These are phyloP conservation scores for Fusarium denticulatum DNA, from an alignment of 2,329 filamentous ascomycete genomes.

Conservation along the genomic window DNA sequence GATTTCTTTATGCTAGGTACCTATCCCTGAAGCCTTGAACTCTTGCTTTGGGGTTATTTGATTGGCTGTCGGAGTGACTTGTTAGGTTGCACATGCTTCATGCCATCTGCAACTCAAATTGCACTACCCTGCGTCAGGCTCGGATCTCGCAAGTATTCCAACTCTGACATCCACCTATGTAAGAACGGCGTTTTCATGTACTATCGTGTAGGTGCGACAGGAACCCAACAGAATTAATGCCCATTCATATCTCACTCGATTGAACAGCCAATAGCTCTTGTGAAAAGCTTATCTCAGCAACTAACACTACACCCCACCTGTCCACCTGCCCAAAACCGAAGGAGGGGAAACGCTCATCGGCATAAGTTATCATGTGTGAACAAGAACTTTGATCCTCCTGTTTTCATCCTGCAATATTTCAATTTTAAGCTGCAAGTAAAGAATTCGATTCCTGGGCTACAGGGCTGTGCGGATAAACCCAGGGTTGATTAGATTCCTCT, in stretches of 20 bases:
- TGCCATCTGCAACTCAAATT: conserved; percentile 15
- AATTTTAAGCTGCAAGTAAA: conserved; percentile 1
- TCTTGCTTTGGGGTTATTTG: not conserved
- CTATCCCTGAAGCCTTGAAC: not conserved
- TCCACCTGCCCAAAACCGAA: conserved; percentile 40
- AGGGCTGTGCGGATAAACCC: not conserved
- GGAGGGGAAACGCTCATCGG: conserved; percentile 36
- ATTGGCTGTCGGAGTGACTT: conserved; percentile 17
- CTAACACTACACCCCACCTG: conserved; percentile 36
- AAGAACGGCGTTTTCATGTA: not conserved
- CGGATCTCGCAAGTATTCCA: not conserved
- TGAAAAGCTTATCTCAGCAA: conserved; percentile 41
- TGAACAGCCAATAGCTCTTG: not conserved
- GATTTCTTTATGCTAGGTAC: not conserved
- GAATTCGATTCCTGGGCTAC: not conserved
- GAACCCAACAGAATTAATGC: not conserved
- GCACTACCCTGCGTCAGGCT: conserved; percentile 9
- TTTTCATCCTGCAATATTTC: conserved; percentile 9
- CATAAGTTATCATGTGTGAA: not conserved
- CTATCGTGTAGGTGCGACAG: not conserved
- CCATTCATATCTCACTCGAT: not conserved
- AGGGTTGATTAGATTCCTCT: not conserved
- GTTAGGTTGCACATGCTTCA: conserved; percentile 19
- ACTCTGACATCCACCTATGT: not conserved
- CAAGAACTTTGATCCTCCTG: not conserved